These are phyloP conservation scores for Pyrenula aspistea DNA, from an alignment of 495 filamentous ascomycete species.

Conservation along the genomic window DNA sequence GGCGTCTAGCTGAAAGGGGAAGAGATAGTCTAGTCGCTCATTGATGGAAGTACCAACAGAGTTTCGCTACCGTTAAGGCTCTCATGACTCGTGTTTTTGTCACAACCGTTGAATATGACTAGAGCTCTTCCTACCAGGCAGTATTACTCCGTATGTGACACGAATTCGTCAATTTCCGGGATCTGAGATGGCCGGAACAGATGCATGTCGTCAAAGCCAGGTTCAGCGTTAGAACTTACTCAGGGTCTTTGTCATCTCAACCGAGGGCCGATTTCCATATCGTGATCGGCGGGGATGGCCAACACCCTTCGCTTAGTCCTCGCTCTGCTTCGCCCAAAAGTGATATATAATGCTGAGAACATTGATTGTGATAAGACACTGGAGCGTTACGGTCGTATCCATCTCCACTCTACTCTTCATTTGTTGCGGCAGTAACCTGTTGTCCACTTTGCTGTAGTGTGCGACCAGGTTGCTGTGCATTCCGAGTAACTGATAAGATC, in stretches of 20 bases:
- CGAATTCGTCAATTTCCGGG: background rate
- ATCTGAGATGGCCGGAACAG: background rate
- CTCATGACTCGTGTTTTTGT: background rate
- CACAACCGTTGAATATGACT: background rate
- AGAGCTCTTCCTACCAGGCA: background rate
- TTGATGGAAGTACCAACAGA: background rate
- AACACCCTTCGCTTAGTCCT: no score
- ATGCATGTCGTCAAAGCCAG: background rate
- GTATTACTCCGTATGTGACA: background rate
- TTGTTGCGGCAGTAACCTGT: background rate
- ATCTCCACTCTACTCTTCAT: background rate
- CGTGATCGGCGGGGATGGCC: no score
- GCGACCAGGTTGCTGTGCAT: background rate
- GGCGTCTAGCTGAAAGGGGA: background rate
- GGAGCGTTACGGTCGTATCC: background rate
- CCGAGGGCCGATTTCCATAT: no score
- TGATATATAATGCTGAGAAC: background rate
- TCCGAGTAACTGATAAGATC: background rate
- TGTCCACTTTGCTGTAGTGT: background rate
- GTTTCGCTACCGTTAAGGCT: background rate
- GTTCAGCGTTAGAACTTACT: background rate
- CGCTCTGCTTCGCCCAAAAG: background rate
- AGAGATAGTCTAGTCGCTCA: background rate
- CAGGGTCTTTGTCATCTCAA: background rate
- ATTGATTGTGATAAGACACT: background rate